phyloP scores from a whole-genome alignment of 176 grass and related monocot genomes.

The Carex scoparia region DNA sequence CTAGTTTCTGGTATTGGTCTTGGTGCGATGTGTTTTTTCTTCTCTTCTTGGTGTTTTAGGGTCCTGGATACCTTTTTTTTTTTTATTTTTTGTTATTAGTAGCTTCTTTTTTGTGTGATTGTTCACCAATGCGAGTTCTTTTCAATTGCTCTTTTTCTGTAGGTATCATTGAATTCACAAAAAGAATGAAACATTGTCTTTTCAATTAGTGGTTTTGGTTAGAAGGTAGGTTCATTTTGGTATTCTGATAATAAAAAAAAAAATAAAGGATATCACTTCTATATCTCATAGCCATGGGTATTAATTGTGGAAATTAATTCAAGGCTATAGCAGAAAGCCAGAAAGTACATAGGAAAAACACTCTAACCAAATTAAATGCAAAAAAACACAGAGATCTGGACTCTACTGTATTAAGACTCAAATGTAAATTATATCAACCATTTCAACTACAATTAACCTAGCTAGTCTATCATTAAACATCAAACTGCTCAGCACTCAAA shows the following conservation, averaged over 20 bases:
- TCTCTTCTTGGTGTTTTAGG: no score
- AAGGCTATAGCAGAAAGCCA: background rate
- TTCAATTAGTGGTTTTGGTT: background rate
- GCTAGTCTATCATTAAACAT: slow-evolving; percentile 3
- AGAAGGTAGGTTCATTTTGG: background rate
- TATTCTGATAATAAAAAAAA: background rate
- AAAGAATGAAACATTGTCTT: background rate
- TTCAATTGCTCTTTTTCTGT: no score
- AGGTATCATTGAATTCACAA: background rate
- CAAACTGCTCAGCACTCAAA: background rate
- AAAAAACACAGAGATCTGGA: background rate
- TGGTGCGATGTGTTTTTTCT: no score
- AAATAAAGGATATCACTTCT: background rate
- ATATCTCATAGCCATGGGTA: background rate
- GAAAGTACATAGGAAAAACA: background rate
- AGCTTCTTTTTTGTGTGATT: no score
- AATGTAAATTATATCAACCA: background rate
- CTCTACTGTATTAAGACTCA: background rate
- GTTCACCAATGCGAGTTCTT: no score
- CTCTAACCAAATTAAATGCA: background rate
- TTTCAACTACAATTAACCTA: background rate
- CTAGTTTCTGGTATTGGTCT: no score
- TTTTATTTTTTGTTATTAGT: no score
- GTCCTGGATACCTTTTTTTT: no score
- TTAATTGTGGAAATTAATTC: background rate